Conservation (phyloP, 2,329 filamentous ascomycete genomes). For the Exophiala calicioides region DNA sequence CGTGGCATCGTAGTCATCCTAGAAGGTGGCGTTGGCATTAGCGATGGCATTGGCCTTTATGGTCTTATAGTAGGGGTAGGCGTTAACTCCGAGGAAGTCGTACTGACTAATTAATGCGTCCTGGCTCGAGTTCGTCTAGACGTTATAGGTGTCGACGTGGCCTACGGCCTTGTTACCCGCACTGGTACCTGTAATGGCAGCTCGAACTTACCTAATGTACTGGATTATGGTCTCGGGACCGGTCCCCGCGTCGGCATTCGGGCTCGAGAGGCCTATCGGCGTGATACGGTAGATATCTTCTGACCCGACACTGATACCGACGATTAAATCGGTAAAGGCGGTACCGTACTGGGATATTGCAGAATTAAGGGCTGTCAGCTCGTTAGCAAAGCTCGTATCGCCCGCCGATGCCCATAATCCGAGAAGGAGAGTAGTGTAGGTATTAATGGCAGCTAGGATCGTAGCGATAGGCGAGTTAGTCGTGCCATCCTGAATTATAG, state of each 20-base stretch:
- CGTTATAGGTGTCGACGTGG: constrained; percentile 89
- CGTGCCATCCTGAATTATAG: constrained; percentile 64
- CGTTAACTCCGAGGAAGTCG: constrained; percentile 83
- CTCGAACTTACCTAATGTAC: constrained; percentile 71
- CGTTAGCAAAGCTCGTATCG: constrained; percentile 64
- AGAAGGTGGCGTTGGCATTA: constrained; percentile 67
- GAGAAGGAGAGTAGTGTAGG: constrained; percentile 75
- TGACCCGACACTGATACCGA: constrained; percentile 80
- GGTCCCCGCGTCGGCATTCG: constrained; percentile 63
- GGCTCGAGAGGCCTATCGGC: constrained; percentile 64
- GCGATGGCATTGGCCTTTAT: constrained; percentile 56
- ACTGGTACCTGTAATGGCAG: constrained; percentile 63
- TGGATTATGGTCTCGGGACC: constrained; percentile 62
- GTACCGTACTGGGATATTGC: constrained; percentile 70
- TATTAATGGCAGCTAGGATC: constrained; percentile 79
- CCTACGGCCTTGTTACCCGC: constrained; percentile 64
- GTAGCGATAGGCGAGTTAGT: constrained; percentile 66
- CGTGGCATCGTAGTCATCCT: constrained; percentile 64
- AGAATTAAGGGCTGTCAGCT: constrained; percentile 69
- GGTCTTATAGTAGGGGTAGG: constrained; percentile 80
- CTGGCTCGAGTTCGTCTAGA: constrained; percentile 73
- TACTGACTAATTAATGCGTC: constrained; percentile 61
- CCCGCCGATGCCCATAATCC: constrained; percentile 80
- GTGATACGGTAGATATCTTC: constrained; percentile 85
- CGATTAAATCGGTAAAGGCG: constrained; percentile 66